phyloP scores from a whole-genome alignment of 768 basidiomycete genomes.

The Lactarius pseudohatsudake region DNA sequence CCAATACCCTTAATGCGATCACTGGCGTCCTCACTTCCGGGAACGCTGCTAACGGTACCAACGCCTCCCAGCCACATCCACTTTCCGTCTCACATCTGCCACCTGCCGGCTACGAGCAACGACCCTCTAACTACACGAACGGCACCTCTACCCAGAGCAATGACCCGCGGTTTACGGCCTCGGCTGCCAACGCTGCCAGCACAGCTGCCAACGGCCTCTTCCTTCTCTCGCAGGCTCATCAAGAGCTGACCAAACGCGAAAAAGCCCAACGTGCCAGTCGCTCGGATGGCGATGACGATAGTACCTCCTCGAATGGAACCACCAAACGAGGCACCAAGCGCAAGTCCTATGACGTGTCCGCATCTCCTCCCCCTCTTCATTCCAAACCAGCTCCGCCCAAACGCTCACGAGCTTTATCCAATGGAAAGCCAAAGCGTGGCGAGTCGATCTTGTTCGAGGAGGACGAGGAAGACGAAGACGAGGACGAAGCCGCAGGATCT shows the following conservation, averaged over 20 bases:
- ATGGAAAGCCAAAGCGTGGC: constrained; percentile 31
- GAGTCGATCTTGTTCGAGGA: constrained; percentile 33
- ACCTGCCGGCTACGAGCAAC: constrained; percentile 25
- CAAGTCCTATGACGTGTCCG: constrained; percentile 55
- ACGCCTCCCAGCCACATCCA: constrained; percentile 52
- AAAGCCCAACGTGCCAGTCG: constrained; percentile 67
- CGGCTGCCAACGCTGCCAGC: constrained; percentile 57
- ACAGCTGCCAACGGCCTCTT: constrained; percentile 91
- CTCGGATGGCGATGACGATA: constrained; percentile 33
- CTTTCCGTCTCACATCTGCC: constrained; percentile 38
- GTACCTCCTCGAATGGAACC: constrained; percentile 31
- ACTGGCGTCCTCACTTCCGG: constrained; percentile 69
- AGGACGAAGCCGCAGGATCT: constrained; percentile 37
- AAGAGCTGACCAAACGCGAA: constrained; percentile 95
- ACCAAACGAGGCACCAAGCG: constrained; percentile 67
- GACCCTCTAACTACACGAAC: constrained; percentile 28
- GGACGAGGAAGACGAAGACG: constrained; percentile 39
- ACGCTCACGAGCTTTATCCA: constrained; percentile 39
- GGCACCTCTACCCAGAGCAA: constrained; percentile 16
- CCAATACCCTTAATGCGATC: constrained; percentile 72
- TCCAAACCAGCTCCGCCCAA: constrained; percentile 32
- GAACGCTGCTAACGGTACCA: constrained; percentile 52
- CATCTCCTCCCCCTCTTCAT: constrained; percentile 30
- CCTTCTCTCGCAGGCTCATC: constrained; percentile 91
- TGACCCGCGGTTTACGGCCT: constrained; percentile 35